Percentiles rank a stretch among this genome's conserved stretches.
Evolutionary conservation across 2,329 filamentous ascomycete genomes (phyloP).

Genomic region (Parastagonospora avenae): DNA sequence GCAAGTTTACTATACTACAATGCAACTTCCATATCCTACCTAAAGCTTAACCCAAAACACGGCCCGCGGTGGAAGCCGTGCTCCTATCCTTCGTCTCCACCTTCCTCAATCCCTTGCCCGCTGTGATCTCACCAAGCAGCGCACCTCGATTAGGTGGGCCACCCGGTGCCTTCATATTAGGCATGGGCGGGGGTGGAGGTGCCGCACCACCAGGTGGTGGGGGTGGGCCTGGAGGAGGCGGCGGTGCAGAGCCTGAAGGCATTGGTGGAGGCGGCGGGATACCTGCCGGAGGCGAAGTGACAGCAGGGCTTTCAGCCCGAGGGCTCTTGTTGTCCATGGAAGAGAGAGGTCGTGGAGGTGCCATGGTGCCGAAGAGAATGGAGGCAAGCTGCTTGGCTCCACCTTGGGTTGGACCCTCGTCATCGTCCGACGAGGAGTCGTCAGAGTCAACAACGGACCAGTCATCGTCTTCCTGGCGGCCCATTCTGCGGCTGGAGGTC

Average conservation of each 20-base stretch:
- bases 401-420: slow-evolving; percentile 77
- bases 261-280: slow-evolving; percentile 59
- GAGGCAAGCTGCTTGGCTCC: slow-evolving; percentile 92
- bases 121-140: slow-evolving; percentile 81
- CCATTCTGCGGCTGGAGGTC: slow-evolving; percentile 58
- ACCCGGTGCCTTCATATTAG: slow-evolving; percentile 42
- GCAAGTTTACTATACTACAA: slow-evolving; percentile 6
- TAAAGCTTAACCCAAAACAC: slow-evolving; percentile 56
- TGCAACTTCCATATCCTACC: neutral
- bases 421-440: slow-evolving; percentile 70
- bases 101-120: slow-evolving; percentile 81
- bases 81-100: slow-evolving; percentile 89
- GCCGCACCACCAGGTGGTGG: slow-evolving; percentile 46
- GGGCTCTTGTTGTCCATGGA: slow-evolving; percentile 74
- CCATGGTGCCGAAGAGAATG: slow-evolving; percentile 97
- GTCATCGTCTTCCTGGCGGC: slow-evolving; percentile 70
- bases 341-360: slow-evolving; percentile 84
- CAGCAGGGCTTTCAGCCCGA: slow-evolving; percentile 49
- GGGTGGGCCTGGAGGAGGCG: slow-evolving; percentile 57
- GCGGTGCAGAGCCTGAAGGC: slow-evolving; percentile 49
- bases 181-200: slow-evolving; percentile 51
- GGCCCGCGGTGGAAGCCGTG: slow-evolving; percentile 71
- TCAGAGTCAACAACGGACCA: slow-evolving; percentile 83
- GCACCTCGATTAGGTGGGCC: slow-evolving; percentile 54
- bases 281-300: slow-evolving; percentile 50